Conservation (phyloP, 768 basidiomycete species). For the Baorangia bicolor region DNA sequence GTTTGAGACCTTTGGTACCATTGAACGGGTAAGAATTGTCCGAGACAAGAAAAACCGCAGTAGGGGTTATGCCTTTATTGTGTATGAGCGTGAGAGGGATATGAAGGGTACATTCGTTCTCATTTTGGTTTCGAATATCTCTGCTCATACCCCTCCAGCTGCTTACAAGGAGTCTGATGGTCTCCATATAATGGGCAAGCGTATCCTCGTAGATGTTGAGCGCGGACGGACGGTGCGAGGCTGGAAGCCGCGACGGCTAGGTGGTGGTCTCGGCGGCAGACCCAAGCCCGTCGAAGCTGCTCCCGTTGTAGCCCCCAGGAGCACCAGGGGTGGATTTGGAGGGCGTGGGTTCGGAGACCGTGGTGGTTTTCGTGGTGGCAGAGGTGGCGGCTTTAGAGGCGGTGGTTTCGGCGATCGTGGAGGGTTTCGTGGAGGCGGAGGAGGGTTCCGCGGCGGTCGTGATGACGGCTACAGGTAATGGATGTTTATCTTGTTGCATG, state of each 20-base stretch:
- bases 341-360: slow-evolving; percentile 40
- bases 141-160: slow-evolving; percentile 42
- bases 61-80: slow-evolving; percentile 93
- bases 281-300: slow-evolving; percentile 71
- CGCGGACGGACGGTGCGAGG: slow-evolving; percentile 96
- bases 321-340: slow-evolving; percentile 42
- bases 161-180: slow-evolving; percentile 99
- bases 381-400: slow-evolving; percentile 45
- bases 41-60: slow-evolving; percentile 86
- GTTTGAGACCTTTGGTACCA: slow-evolving; percentile 92
- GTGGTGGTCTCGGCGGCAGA: slow-evolving; percentile 98
- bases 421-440: slow-evolving; percentile 41
- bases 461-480: slow-evolving; percentile 53
- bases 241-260: slow-evolving; percentile 95
- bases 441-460: slow-evolving; percentile 38
- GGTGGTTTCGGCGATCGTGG: slow-evolving; percentile 43
- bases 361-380: slow-evolving; percentile 42
- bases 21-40: slow-evolving; percentile 93
- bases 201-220: slow-evolving; percentile 97
- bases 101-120: slow-evolving; percentile 80
- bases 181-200: slow-evolving; percentile 92
- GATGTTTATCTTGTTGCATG: neutral
- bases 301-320: slow-evolving; percentile 28
- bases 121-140: slow-evolving; percentile 10
- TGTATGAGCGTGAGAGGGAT: slow-evolving; percentile 96